Base-by-base conservation (phyloP, 2,329 filamentous ascomycete species). In the Microsporum ferrugineum region DNA sequence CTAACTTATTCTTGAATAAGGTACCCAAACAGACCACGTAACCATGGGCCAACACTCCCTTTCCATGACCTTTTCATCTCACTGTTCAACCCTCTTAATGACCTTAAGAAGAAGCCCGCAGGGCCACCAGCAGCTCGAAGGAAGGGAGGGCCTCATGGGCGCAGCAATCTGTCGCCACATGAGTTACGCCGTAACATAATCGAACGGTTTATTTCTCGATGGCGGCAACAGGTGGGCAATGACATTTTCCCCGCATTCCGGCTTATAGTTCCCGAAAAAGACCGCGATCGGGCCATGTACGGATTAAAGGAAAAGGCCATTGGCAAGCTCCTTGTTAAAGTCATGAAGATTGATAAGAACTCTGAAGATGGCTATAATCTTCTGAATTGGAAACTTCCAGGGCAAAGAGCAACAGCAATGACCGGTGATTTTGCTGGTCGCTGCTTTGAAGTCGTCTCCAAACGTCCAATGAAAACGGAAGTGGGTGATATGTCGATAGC, bases 231-330 rank as follows among this genome's bases (percentile, higher is more conserved):
- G 63, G 91, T 96, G 27, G 94, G 94, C 31, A 78, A 89, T 67
- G 94, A 99, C 73, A 89, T 99, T 68, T 97, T 94, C 70, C 94
- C 94, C 0, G 92, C 90, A 1, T 82, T 99, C 73, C 86, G 94
- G 23, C 82, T 99, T 55, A 96, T 97, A 61, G 80, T 96, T 2
- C 91, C 92, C 0, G 90, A 95, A 68, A 95, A 95, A 71, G 94
- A 99, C 70, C 84, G 91, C 43, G 91, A 97, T 69, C 84, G 94
- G 56, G 88, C 88, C 17, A 91, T 96, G 78, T 99, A 97, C 69
- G 90, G 92, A 0, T 79, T 99, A 45, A 97, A 97, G 71, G 94
- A 99, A 77, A 91, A 88, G 71, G 84, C 86, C 3, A 91, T 99
- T 63, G 92, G 87, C 7, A 96, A 91, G 71, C 77, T 97, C 23